Conservation (phyloP, 2,329 filamentous ascomycete genomes). For the Simplicillium aogashimaense region DNA sequence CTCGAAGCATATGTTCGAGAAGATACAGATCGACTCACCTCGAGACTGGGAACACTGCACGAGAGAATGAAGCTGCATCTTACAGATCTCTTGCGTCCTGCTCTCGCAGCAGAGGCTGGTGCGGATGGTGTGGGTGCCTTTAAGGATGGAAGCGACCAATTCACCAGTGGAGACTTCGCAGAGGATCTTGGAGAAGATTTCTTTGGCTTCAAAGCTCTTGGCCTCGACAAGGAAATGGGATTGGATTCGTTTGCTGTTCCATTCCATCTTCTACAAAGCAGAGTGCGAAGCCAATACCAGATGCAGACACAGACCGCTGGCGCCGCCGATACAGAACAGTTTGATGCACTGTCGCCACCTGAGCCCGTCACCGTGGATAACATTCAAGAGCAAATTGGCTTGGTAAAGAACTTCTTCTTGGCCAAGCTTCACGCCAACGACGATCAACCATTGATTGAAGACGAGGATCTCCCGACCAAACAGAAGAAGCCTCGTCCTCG, state of each 20-base stretch:
- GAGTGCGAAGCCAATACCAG: slow-evolving; percentile 78
- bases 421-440: slow-evolving; percentile 77
- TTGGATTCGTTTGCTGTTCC: slow-evolving; percentile 83
- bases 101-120: slow-evolving; percentile 63
- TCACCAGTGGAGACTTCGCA: slow-evolving; percentile 91
- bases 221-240: slow-evolving; percentile 84
- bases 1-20: slow-evolving; percentile 86
- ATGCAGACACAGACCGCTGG: slow-evolving; percentile 58
- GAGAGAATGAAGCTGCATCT: slow-evolving; percentile 92
- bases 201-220: slow-evolving; percentile 94
- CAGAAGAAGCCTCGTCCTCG: slow-evolving; percentile 68
- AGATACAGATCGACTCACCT: slow-evolving; percentile 77
- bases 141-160: slow-evolving; percentile 94
- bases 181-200: slow-evolving; percentile 98
- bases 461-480: slow-evolving; percentile 89
- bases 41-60: slow-evolving; percentile 74
- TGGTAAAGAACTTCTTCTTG: slow-evolving; percentile 86
- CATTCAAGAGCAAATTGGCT: slow-evolving; percentile 69
- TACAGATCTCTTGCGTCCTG: slow-evolving; percentile 85
- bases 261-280: slow-evolving; percentile 83
- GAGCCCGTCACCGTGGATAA: slow-evolving; percentile 73
- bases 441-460: slow-evolving; percentile 75
- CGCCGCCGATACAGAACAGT: slow-evolving; percentile 48
- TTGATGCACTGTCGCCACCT: slow-evolving; percentile 58
- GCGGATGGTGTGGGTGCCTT: slow-evolving; percentile 84